Conservation (phyloP, 495 filamentous ascomycete species). For the Lophium mytilinum region DNA sequence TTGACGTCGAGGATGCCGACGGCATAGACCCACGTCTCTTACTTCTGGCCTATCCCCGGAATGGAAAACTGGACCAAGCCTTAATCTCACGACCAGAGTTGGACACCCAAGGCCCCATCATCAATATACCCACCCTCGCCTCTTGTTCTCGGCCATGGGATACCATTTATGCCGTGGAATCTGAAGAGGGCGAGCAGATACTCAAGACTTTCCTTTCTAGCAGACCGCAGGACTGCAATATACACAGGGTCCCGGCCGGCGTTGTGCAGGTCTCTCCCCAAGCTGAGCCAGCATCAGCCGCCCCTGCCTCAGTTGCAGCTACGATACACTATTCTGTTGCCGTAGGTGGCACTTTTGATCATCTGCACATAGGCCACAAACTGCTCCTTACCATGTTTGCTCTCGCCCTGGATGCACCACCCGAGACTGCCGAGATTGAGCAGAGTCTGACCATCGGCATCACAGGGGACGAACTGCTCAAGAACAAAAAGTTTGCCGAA, state of each 20-base stretch:
- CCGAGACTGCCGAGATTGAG: conserved; percentile 34
- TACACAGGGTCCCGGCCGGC: conserved; percentile 39
- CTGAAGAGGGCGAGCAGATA: conserved; percentile 45
- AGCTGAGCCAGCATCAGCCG: neutral
- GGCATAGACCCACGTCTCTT: conserved; percentile 74
- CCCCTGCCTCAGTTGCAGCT: conserved; percentile 26
- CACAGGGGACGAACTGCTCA: conserved; percentile 74
- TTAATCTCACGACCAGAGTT: conserved; percentile 20
- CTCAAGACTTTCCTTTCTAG: conserved; percentile 26
- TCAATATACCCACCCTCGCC: conserved; percentile 44
- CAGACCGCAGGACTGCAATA: conserved; percentile 29
- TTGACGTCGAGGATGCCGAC: conserved; percentile 57
- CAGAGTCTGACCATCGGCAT: conserved; percentile 71
- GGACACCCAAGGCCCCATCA: conserved; percentile 45
- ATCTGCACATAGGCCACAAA: conserved; percentile 94
- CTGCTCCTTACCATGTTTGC: conserved; percentile 79
- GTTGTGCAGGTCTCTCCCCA: conserved; percentile 11
- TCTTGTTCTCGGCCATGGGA: conserved; percentile 59
- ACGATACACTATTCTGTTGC: conserved; percentile 51
- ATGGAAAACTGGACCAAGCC: conserved; percentile 29
- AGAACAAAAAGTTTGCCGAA: conserved; percentile 80
- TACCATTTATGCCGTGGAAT: conserved; percentile 57
- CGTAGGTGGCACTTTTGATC: conserved; percentile 95
- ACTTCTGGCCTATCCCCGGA: conserved; percentile 52
- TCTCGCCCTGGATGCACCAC: conserved; percentile 47